A percentile compares a stretch with the other conserved stretches of the same genome.
These are phyloP conservation scores for Phlyctochytrium planicorne DNA, from an alignment of 192 early-diverging fungal species.

Conservation along the genomic window DNA sequence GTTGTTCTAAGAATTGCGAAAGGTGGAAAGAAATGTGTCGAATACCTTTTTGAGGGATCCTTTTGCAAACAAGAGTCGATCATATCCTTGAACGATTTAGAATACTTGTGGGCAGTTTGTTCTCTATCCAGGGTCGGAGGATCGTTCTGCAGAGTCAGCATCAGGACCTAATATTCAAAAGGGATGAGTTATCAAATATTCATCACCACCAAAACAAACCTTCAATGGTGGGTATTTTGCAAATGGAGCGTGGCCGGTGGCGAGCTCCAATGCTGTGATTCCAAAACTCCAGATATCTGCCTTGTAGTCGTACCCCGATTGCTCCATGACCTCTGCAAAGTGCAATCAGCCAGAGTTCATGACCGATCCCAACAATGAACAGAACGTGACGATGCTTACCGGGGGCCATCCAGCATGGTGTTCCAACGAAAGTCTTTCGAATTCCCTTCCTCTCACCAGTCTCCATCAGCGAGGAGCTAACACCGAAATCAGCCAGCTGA, in stretches of 20 bases:
- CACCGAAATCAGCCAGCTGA: slow-evolving; percentile 66
- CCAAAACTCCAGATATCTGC: slow-evolving; percentile 93
- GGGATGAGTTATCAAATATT: background rate
- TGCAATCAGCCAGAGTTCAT: background rate
- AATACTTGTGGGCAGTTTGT: slow-evolving; percentile 68
- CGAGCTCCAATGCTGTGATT: slow-evolving; percentile 81
- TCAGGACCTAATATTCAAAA: slow-evolving; percentile 59
- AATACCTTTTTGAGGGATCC: slow-evolving; percentile 66
- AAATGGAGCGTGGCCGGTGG: slow-evolving; percentile 85
- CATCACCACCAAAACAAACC: slow-evolving; percentile 30
- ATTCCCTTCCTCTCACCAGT: slow-evolving; percentile 50
- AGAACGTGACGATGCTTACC: slow-evolving; percentile 17
- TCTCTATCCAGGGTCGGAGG: slow-evolving; percentile 84
- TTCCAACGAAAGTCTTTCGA: slow-evolving; percentile 63
- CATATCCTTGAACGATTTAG: slow-evolving; percentile 81
- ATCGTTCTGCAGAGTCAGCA: slow-evolving; percentile 83
- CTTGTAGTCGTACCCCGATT: slow-evolving; percentile 83
- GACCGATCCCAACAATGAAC: background rate
- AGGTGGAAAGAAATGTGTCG: background rate
- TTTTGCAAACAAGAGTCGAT: slow-evolving; percentile 80
- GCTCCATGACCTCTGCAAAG: slow-evolving; percentile 85
- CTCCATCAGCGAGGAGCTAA: slow-evolving; percentile 49
- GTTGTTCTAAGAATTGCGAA: background rate
- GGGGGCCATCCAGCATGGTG: slow-evolving; percentile 57
- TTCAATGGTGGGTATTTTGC: slow-evolving; percentile 87